Conservation (phyloP, 352 stramenopile species). For the Phytopythium mirpurense region DNA sequence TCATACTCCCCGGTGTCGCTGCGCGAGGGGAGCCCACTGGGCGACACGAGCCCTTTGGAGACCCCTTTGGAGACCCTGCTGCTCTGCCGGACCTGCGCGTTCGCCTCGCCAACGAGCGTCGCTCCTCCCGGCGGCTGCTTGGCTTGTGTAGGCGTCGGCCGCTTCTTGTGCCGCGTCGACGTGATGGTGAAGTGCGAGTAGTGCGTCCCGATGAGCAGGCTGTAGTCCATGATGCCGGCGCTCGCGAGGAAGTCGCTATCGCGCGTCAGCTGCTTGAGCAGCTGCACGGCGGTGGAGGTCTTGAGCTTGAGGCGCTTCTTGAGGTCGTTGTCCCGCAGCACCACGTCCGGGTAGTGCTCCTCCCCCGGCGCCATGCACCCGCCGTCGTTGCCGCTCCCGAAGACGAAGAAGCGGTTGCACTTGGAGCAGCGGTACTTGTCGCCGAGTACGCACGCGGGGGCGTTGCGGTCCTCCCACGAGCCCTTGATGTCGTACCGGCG, state of each 20-base stretch:
- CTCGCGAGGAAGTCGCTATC: conserved; percentile 83
- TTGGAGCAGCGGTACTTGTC: conserved; percentile 81
- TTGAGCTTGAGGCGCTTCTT: conserved; percentile 81
- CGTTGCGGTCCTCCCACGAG: conserved; percentile 86
- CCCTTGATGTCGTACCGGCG: conserved; percentile 90
- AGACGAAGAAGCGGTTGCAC: conserved; percentile 82
- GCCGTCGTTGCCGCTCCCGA: conserved; percentile 37
- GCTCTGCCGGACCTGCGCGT: too few species aligned
- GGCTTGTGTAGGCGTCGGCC: not conserved
- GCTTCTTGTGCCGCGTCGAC: conserved; percentile 17
- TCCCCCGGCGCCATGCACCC: conserved; percentile 51
- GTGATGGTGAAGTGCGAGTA: conserved; percentile 81
- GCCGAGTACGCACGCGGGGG: conserved; percentile 61
- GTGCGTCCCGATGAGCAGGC: conserved; percentile 82
- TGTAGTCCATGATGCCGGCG: conserved; percentile 91
- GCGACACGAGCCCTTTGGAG: not conserved
- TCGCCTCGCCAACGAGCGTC: too few species aligned
- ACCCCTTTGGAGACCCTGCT: too few species aligned
- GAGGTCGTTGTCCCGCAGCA: conserved; percentile 80
- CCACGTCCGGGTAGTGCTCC: conserved; percentile 82
- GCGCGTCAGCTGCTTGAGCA: conserved; percentile 77
- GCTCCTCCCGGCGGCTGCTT: not conserved
- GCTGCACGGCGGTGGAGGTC: conserved; percentile 30
- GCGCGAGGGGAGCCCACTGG: not conserved
- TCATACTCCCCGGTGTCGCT: not conserved